A percentile compares a stretch with the other conserved stretches of the same genome.
phyloP scores from a whole-genome alignment of 2,329 filamentous ascomycete species.

The Claviceps maximensis region DNA sequence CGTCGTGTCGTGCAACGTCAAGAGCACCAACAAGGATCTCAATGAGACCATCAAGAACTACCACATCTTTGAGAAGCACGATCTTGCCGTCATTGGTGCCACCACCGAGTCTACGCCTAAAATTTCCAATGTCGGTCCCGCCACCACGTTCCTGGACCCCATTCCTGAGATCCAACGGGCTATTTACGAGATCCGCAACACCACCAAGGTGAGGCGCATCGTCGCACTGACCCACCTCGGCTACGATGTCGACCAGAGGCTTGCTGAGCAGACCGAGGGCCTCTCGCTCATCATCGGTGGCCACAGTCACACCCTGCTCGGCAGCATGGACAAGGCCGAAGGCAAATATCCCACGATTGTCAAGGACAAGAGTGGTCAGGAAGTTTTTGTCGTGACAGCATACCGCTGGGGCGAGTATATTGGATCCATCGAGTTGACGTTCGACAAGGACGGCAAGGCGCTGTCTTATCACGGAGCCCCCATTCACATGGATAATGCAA shows the following conservation, averaged over 20 bases:
- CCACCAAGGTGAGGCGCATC: slow-evolving; percentile 50
- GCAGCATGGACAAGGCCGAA: slow-evolving; percentile 41
- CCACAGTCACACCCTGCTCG: slow-evolving; percentile 47
- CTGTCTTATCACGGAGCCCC: slow-evolving; percentile 50
- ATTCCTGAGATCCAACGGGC: slow-evolving; percentile 46
- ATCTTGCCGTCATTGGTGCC: slow-evolving; percentile 50
- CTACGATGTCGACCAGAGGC: slow-evolving; percentile 48
- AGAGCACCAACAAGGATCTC: slow-evolving; percentile 43
- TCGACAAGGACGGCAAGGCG: slow-evolving; percentile 45
- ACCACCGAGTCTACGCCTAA: slow-evolving; percentile 26
- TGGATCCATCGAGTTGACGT: slow-evolving; percentile 54
- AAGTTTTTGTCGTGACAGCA: slow-evolving; percentile 55
- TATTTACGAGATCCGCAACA: slow-evolving; percentile 46
- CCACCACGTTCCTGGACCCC: slow-evolving; percentile 45
- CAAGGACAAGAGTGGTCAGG: slow-evolving; percentile 46
- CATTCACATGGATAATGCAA: slow-evolving; percentile 50
- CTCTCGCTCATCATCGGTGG: slow-evolving; percentile 57
- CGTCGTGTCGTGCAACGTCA: slow-evolving; percentile 48
- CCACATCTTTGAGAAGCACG: slow-evolving; percentile 47
- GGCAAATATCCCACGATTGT: slow-evolving; percentile 52
- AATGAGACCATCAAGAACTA: slow-evolving; percentile 53
- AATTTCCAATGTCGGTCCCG: slow-evolving; percentile 44
- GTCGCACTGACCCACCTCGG: slow-evolving; percentile 55
- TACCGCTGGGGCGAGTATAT: slow-evolving; percentile 58
- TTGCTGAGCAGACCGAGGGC: slow-evolving; percentile 46